Base-by-base conservation (phyloP, 495 filamentous ascomycete species). In the Cercophora scortea region DNA sequence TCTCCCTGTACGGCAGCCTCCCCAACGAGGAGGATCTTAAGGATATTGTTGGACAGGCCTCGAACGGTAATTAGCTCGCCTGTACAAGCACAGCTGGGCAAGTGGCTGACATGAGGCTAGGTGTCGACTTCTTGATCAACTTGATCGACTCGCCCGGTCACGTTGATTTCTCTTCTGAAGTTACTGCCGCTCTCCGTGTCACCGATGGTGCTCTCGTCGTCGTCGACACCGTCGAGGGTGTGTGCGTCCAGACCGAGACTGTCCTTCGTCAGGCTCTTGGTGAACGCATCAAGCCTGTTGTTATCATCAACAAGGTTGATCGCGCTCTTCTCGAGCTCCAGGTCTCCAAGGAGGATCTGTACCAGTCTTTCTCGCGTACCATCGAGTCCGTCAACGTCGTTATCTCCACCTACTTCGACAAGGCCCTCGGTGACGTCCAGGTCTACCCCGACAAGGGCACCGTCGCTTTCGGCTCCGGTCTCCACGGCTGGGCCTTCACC, bases 101-200 rank as follows among this genome's bases (percentile, higher is more conserved):
- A 12, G 44, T 15, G n/a, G 47, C 52, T 59, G 41, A 62, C 46
- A 7, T 9, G 13, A 8, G 13, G 12, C 32, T 51, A 67, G 94
- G 74, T 78, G 80, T 71, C 57, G 89, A 96, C 72, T 99, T 99
- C 84, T 82, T 99, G 83, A 92, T 99, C 83, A 99, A 99, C 84
- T 79, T 99, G 81, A 99, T 99, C 76, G 93, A 99, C 73, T 99
- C 93, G 32, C 93, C 93, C 56, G 93, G 93, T 79, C 93, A 99
- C 90, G 93, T 99, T 73, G 93, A 99, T 78, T 99, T 99, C 86
- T 99, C 93, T 18, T 99, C 93, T 58, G 93, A 99, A 74, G 93
- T 99, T 69, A 99, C 93, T 66, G 93, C 93, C 71, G 93, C 93
- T 68, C 91, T 99, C 64, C 93, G 93, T 88, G 93, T 99, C 76